Percentiles rank a stretch among this genome's conserved stretches.
Evolutionary conservation across 1,139 yeast genomes (phyloP).

Genomic region (Debaryomyces fabryi): DNA sequence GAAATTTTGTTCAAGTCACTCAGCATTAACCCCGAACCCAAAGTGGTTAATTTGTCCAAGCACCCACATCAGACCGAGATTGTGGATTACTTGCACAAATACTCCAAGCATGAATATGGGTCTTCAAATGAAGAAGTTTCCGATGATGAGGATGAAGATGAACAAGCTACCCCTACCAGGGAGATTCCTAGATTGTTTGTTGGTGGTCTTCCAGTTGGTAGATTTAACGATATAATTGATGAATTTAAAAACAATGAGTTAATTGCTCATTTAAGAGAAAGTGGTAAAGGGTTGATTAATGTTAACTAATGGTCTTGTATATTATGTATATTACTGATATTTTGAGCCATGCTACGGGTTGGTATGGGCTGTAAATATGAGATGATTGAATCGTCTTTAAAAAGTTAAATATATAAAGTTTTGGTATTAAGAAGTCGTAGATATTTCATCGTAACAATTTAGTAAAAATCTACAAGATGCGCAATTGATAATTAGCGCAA

Average conservation of each 20-base stretch:
- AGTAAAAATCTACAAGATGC: too few relatives aligned
- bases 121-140: conserved; percentile 10
- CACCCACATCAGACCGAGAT: conserved; percentile 35
- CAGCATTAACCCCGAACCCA: conserved; percentile 37
- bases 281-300: conserved; percentile 32
- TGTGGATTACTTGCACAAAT: conserved; percentile 28
- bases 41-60: conserved; percentile 30
- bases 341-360: not conserved
- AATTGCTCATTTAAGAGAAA: conserved; percentile 22
- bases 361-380: not conserved
- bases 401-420: not conserved
- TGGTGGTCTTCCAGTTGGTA: conserved; percentile 36
- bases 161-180: not conserved
- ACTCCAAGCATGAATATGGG: conserved; percentile 12
- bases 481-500: too few relatives aligned
- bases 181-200: conserved; percentile 35
- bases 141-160: conserved; percentile 16
- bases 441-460: too few relatives aligned
- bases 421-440: not conserved
- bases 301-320: conserved; percentile 14
- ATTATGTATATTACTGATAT: not conserved
- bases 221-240: conserved; percentile 26
- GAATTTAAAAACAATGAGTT: conserved; percentile 25
- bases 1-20: conserved; percentile 24
- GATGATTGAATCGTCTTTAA: not conserved